phyloP scores from a whole-genome alignment of 768 basidiomycete genomes.

The Suillus occidentalis region DNA sequence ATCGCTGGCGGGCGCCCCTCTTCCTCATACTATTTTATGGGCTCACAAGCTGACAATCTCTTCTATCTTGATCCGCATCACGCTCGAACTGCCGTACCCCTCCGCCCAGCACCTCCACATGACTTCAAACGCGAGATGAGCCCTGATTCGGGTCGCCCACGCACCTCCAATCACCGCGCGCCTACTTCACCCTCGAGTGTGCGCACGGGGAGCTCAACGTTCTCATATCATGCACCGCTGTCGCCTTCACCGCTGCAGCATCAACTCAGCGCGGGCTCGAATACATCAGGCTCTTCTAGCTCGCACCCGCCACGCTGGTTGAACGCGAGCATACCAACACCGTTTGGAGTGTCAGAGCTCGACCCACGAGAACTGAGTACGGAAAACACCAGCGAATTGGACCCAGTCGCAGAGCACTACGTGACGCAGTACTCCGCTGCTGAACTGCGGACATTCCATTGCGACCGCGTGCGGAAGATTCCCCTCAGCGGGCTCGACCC shows the following conservation, averaged over 20 bases:
- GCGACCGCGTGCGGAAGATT: constrained; percentile 97
- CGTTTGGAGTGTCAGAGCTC: constrained; percentile 30
- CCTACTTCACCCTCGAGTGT: constrained; percentile 55
- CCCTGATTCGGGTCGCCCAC: constrained; percentile 23
- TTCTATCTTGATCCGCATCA: constrained; percentile 84
- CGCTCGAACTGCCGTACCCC: constrained; percentile 71
- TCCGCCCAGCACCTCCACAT: constrained; percentile 50
- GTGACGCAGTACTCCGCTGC: constrained; percentile 66
- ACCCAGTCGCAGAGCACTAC: constrained; percentile 61
- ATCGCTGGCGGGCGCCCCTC: constrained; percentile 96
- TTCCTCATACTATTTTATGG: constrained; percentile 98
- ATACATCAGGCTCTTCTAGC: constrained; percentile 27
- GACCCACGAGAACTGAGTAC: constrained; percentile 39
- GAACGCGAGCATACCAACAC: constrained; percentile 21
- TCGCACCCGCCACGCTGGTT: constrained; percentile 32
- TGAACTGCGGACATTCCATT: constrained; percentile 90
- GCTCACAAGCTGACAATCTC: constrained; percentile 83
- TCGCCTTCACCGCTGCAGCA: constrained; percentile 69
- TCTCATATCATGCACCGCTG: constrained; percentile 57
- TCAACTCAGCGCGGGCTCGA: constrained; percentile 51
- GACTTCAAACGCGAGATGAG: constrained; percentile 31
- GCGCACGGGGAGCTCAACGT: constrained; percentile 47
- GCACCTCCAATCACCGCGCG: constrained; percentile 32
- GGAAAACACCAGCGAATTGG: constrained; percentile 32
- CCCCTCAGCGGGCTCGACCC: constrained; percentile 87